These are phyloP conservation scores for Sicyos baderoa DNA, from an alignment of 306 rosid species.

Conservation along the genomic window DNA sequence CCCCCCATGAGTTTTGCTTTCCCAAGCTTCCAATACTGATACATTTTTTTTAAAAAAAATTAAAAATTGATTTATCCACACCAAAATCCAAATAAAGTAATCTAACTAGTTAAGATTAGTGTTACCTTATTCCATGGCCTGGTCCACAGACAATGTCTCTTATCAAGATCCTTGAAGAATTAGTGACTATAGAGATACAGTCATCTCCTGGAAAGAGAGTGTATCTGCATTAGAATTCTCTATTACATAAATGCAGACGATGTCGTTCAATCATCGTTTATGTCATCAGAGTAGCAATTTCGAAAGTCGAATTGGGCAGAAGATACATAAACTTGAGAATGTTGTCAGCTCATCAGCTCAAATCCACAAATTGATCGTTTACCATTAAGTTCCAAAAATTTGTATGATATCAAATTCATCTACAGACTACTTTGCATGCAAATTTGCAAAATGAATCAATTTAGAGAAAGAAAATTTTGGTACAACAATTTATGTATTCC, in stretches of 20 bases:
- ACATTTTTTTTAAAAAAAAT: too few relatives aligned
- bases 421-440: neutral
- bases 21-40: slow-evolving; percentile 96
- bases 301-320: neutral
- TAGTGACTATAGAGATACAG: slow-evolving; percentile 77
- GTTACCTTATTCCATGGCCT: slow-evolving; percentile 94
- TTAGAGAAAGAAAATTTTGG: neutral
- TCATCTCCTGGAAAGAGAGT: slow-evolving; percentile 58
- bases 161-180: slow-evolving; percentile 60
- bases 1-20: slow-evolving; percentile 52
- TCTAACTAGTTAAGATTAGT: slow-evolving; percentile 3
- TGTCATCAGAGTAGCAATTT: neutral
- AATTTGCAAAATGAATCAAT: neutral
- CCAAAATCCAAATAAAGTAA: neutral
- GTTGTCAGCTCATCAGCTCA: neutral
- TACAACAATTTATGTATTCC: neutral
- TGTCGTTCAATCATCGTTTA: neutral
- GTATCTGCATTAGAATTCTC: slow-evolving; percentile 11
- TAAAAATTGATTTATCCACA: neutral
- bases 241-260: neutral
- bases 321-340: neutral
- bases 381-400: neutral
- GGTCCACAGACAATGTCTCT: slow-evolving; percentile 69
- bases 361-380: neutral
- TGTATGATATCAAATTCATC: neutral